Conservation (phyloP, 768 basidiomycete species). For the Collybia mongolica region DNA sequence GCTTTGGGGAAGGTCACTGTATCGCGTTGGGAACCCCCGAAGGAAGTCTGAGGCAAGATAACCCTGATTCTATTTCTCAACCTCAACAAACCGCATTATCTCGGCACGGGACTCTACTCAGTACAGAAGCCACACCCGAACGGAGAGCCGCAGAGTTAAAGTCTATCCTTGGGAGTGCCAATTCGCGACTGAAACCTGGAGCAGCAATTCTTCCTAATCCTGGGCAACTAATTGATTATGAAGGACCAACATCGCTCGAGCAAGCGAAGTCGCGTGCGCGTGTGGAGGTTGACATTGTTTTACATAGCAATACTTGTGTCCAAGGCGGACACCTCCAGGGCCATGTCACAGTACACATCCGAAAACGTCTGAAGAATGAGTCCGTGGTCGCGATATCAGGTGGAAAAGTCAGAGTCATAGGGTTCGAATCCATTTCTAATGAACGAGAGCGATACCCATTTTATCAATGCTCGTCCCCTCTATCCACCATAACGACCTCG, state of each 20-base stretch:
- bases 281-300: constrained; percentile 79
- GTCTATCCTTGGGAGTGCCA: constrained; percentile 60
- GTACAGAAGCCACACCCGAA: constrained; percentile 44
- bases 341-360: constrained; percentile 62
- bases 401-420: constrained; percentile 79
- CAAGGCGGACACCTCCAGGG: constrained; percentile 79
- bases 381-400: constrained; percentile 62
- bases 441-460: constrained; percentile 72
- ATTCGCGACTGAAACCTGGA: constrained; percentile 53
- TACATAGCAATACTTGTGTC: constrained; percentile 72
- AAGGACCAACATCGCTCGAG: constrained; percentile 50
- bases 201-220: constrained; percentile 40
- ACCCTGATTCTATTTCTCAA: constrained; percentile 25
- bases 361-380: constrained; percentile 52
- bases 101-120: constrained; percentile 54
- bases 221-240: constrained; percentile 15
- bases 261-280: constrained; percentile 73
- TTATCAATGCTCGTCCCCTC: constrained; percentile 66
- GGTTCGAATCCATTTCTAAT: constrained; percentile 72
- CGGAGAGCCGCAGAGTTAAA: constrained; percentile 58
- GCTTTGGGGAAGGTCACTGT: constrained; percentile 38
- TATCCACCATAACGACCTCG: constrained; percentile 47
- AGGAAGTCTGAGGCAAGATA: constrained; percentile 20
- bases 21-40: constrained; percentile 16
- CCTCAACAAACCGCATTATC: constrained; percentile 22